Percentiles rank a stretch among this genome's conserved stretches.
phyloP scores from a whole-genome alignment of 257 asterid genomes.

The Salvia splendens region DNA sequence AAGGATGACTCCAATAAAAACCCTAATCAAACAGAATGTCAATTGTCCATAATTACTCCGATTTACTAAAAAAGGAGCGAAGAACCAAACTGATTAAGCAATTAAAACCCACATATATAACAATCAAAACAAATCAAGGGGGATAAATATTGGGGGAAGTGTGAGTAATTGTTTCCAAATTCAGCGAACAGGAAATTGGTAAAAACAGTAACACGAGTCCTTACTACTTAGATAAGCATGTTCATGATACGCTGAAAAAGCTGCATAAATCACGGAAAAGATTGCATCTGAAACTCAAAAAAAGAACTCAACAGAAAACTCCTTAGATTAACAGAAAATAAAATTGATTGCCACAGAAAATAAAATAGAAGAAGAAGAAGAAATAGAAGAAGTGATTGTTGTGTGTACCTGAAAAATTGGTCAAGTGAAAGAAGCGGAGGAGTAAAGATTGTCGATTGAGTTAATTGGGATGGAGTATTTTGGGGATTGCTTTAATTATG shows the following conservation, averaged over 20 bases:
- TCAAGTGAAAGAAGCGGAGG: not conserved
- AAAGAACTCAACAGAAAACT: not conserved
- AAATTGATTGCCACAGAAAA: not conserved
- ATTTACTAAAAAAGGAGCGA: constrained; percentile 8
- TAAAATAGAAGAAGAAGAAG: too few species aligned
- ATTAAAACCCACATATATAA: not conserved
- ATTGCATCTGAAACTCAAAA: not conserved
- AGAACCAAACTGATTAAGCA: not conserved
- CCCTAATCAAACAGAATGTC: constrained; percentile 25
- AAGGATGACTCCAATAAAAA: constrained; percentile 14
- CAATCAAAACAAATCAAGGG: not conserved
- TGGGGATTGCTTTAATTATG: too few species aligned
- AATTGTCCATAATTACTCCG: not conserved
- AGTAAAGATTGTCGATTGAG: constrained; percentile 9
- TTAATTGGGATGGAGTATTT: not conserved
- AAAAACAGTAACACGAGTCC: not conserved
- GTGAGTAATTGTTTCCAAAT: too few species aligned
- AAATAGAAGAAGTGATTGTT: too few species aligned
- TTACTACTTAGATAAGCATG: constrained; percentile 4
- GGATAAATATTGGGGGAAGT: not conserved
- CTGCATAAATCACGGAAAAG: not conserved
- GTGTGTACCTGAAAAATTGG: constrained; percentile 23
- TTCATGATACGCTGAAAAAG: not conserved
- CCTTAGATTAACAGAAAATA: not conserved
- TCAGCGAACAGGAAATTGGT: not conserved